Conservation (phyloP, 352 stramenopile species). For the Phytophthora pini region DNA sequence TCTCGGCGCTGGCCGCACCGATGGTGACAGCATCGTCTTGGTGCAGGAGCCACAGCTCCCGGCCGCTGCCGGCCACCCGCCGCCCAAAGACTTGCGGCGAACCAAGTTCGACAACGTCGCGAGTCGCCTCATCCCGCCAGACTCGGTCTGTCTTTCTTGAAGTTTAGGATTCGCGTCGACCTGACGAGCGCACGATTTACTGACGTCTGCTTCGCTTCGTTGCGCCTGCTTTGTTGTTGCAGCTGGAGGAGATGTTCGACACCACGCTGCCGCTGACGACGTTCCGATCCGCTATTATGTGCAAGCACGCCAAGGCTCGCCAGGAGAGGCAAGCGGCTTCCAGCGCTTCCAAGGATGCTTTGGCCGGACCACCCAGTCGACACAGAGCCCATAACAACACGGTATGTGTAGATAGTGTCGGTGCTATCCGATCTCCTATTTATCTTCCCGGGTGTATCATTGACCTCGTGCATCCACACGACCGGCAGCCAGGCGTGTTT, state of each 20-base stretch:
- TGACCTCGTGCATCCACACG: constrained; percentile 8
- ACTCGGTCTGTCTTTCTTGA: constrained; percentile 53
- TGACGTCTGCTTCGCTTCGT: constrained; percentile 31
- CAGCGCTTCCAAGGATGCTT: constrained; percentile 8
- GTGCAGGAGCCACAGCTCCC: constrained; percentile 50
- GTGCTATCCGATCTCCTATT: constrained; percentile 5
- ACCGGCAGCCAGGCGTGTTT: constrained; percentile 46
- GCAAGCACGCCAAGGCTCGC: constrained; percentile 70
- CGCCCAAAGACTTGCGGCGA: constrained; percentile 6
- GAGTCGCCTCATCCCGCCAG: constrained; percentile 57
- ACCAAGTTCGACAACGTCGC: constrained; percentile 46
- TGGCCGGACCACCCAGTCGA: not conserved
- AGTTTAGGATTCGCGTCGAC: constrained; percentile 33
- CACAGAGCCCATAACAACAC: constrained; percentile 2
- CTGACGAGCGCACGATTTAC: constrained; percentile 28
- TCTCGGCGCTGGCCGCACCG: constrained; percentile 51
- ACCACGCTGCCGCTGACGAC: constrained; percentile 54
- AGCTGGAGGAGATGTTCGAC: constrained; percentile 74
- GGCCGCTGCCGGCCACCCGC: constrained; percentile 4
- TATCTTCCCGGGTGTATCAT: not conserved
- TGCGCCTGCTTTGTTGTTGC: constrained; percentile 3
- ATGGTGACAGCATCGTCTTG: constrained; percentile 71
- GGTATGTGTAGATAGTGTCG: constrained; percentile 14
- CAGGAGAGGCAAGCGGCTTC: constrained; percentile 14
- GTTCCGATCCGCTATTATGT: constrained; percentile 69